These are phyloP conservation scores for Ascochyta pisi DNA, from an alignment of 2,329 filamentous ascomycete species.

Conservation along the genomic window DNA sequence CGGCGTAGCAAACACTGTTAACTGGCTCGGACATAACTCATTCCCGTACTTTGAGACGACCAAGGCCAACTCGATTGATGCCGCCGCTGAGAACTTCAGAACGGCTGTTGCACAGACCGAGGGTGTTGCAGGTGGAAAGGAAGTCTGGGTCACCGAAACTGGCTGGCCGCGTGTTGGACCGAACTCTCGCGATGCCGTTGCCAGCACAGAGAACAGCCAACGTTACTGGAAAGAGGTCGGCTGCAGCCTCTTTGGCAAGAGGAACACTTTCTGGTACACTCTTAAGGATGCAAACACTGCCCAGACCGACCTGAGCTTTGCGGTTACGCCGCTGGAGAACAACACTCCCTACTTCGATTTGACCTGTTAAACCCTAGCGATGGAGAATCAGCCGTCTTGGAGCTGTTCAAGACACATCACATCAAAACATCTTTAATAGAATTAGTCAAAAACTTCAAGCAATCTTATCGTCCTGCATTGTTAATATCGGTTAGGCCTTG, in stretches of 20 bases:
- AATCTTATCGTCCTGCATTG: too few species aligned
- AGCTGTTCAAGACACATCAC: too few species aligned
- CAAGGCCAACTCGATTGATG: conserved; percentile 59
- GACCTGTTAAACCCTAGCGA: conserved; percentile 48
- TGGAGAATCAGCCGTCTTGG: too few species aligned
- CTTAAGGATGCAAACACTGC: conserved; percentile 55
- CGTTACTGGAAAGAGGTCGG: conserved; percentile 39
- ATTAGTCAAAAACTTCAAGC: too few species aligned
- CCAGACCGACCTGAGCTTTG: conserved; percentile 52
- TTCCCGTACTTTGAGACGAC: conserved; percentile 86
- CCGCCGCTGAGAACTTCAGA: conserved; percentile 71
- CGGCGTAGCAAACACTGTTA: conserved; percentile 69
- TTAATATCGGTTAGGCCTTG: too few species aligned
- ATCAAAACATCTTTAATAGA: too few species aligned
- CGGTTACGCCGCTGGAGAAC: conserved; percentile 60
- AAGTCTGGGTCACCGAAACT: conserved; percentile 86
- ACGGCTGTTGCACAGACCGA: conserved; percentile 67
- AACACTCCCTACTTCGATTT: conserved; percentile 61
- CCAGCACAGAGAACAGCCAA: conserved; percentile 34
- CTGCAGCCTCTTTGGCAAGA: conserved; percentile 36
- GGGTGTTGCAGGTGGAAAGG: conserved; percentile 67
- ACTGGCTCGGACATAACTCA: conserved; percentile 83
- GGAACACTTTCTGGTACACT: conserved; percentile 42
- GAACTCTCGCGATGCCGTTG: conserved; percentile 32
- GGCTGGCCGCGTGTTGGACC: conserved; percentile 68